Evolutionary conservation across 345 rosid genomes (phyloP), one percentile per base, ranked within the genome.

Genomic region (Fremontodendron californicum): DNA sequence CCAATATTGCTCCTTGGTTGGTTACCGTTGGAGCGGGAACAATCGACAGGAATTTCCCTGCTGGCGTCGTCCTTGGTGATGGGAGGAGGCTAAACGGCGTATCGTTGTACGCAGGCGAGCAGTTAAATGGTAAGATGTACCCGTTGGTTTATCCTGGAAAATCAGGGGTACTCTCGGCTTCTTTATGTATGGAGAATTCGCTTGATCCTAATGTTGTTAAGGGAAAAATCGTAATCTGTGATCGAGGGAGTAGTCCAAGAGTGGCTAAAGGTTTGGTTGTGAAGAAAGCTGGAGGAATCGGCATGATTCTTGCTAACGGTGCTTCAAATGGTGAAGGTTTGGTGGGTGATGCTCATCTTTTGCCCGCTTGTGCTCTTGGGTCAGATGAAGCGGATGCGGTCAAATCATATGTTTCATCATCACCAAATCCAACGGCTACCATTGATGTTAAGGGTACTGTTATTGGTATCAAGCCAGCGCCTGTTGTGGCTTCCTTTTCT

Each of bases 221-320:
- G 75, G 96, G 96, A 12, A 94, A 91, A 82, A 92, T 92, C 7
- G 94, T 92, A 3, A 85, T 94, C 21, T 92, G 97, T 0, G 97
- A 92, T 43, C 80, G 97, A 0, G 96, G 94, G 43, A 91, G 97
- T 45, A 92, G 92, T 48, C 83, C 97, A 0, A 78, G 96, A 33
- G 97, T 90, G 19, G 91, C 94, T 2, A 92, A 94, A 63, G 97
- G 98, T 2, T 73, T 94, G 37, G 97, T 90, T 10, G 98, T 94
- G 54, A 92, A 88, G 82, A 87, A 91, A 74, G 96, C 94, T 0
- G 94, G 98, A 0, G 97, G 98, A 1, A 84, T 91, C 0, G 98
- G 94, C 19, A 94, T 94, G 97, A 84, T 94, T 45, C 89, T 94
- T 2, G 94, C 93, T 0, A 94, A 94, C 37, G 97, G 94, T 4